Base-by-base conservation (phyloP, 257 asterid species). In the Buddleja alternifolia region DNA sequence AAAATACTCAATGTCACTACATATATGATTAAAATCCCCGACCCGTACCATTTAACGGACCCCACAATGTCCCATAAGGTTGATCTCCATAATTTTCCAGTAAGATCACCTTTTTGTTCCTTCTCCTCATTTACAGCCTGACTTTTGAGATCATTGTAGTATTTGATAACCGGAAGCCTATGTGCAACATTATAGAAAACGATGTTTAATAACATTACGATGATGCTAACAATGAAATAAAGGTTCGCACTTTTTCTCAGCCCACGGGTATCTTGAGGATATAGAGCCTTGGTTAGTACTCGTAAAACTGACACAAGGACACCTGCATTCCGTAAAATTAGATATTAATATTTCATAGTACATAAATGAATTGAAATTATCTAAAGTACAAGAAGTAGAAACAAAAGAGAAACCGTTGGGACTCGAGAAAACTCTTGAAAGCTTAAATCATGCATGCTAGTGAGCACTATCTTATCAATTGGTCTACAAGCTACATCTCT, bases 231-330 rank as follows among this genome's bases (percentile, higher is more conserved):
- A 11, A 85, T 79, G 55, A 93, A 93, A 81, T 90, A 93, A 42
- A 93, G 89, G 81, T 90, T 88, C 0, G 97, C 97, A 51, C 97
- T 90, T 75, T 77, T 88, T 76, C 97, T 90, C 57, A 93, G 81
- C 67, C 99, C 99, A 8, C 24, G 56, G 59, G 88, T 54, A 72
- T 93, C 92, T 85, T 89, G 96, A 50, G 99, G 86, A 83, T 84
- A 93, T 37, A 93, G 55, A 47, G 95, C 85, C 78, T 93, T 90
- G 78, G 96, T 93, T 24, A 87, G 54, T 40, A 90, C 78, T 62
- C 99, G 84, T 41, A 93, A 81, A 46, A 78, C 67, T 21, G 97
- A 90, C 40, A 87, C 96, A 32, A 93, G 89, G 73, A 90, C 96
- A n/a, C 99, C 97, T 90, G 87, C 73, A 77, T 44, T 41, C 7